Evolutionary conservation across 2,329 filamentous ascomycete genomes (phyloP), one percentile per base, ranked within the genome.

Genomic region (Pseudogymnoascus sp.): DNA sequence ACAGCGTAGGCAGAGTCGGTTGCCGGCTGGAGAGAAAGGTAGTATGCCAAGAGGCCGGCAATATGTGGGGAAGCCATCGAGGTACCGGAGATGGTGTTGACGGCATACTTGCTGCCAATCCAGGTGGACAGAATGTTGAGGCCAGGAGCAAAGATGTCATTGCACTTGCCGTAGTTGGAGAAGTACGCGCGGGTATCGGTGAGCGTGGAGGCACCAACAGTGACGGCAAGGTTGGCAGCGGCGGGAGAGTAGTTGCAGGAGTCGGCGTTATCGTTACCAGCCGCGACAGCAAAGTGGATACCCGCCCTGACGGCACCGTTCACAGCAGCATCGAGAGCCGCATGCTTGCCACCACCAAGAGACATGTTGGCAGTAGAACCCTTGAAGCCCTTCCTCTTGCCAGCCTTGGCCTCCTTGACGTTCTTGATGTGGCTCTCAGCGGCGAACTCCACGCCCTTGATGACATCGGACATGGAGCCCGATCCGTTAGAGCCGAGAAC

Each of bases 121-220:
- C 95, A 99, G 77, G 95, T 97, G 69, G 95, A 99, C 72, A 91
- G 86, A 73, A 99, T 96, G 88, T 92, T 96, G 73, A 97, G 84
- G 74, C 95, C 95, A 66, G 95, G 95, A 67, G 93, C 95, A 74
- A 99, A 99, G 84, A 99, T 96, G 79, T 99, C 95, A 77, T 93
- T 96, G 86, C 95, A 99, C 84, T 93, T 95, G 78, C 95, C 95
- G 78, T 88, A 97, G 90, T 99, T 99, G 86, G 96, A 99, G 88
- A 99, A 99, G 86, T 97, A 99, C 69, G 95, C 95, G 79, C 95
- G 93, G 83, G 91, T 91, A 75, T 99, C 95, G 73, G 89, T 86
- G 65, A 99, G 86, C 70, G 91, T 95, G 53, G 92, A 96, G 69
- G 95, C 95, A 78, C 93, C 96, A 68, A 99, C 95, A 64, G 95